These are phyloP conservation scores for Mycena olivaceomarginata DNA, from an alignment of 768 basidiomycete genomes.

Conservation along the genomic window DNA sequence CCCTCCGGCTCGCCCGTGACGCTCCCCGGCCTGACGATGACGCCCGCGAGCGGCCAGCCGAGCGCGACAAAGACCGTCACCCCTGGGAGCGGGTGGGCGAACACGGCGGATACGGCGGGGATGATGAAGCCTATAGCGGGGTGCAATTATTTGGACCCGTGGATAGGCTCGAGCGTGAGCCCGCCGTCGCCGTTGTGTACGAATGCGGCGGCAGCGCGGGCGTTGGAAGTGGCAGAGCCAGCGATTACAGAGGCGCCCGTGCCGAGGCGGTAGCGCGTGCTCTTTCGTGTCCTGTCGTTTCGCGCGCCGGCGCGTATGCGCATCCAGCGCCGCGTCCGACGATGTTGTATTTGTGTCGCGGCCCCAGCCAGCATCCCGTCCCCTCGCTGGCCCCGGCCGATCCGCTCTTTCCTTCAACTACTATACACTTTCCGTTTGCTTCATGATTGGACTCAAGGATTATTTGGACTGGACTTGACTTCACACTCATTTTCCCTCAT, in stretches of 20 bases:
- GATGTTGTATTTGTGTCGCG: conserved; percentile 8
- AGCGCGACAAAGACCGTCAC: conserved; percentile 59
- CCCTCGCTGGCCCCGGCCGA: neutral
- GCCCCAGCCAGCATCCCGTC: neutral
- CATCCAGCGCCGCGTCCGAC: neutral
- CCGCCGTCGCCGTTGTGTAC: conserved; percentile 79
- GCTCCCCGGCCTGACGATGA: conserved; percentile 80
- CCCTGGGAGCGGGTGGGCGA: conserved; percentile 90
- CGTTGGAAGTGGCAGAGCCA: neutral
- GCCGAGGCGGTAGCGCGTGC: conserved; percentile 5
- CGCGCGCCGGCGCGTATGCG: neutral
- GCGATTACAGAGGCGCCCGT: conserved; percentile 17
- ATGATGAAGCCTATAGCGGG: conserved; percentile 78
- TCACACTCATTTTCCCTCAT: neutral
- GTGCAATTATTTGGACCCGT: conserved; percentile 91
- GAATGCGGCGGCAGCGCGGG: conserved; percentile 39
- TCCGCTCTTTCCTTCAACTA: neutral
- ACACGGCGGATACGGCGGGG: conserved; percentile 79
- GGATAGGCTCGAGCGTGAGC: conserved; percentile 76
- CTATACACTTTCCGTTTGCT: neutral
- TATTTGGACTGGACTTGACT: neutral
- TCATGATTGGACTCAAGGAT: neutral
- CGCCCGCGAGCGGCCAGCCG: conserved; percentile 59
- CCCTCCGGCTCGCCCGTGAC: conserved; percentile 81
- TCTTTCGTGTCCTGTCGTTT: neutral